Conservation (phyloP, 75 land plant genomes). For the Gnetum montanum region DNA sequence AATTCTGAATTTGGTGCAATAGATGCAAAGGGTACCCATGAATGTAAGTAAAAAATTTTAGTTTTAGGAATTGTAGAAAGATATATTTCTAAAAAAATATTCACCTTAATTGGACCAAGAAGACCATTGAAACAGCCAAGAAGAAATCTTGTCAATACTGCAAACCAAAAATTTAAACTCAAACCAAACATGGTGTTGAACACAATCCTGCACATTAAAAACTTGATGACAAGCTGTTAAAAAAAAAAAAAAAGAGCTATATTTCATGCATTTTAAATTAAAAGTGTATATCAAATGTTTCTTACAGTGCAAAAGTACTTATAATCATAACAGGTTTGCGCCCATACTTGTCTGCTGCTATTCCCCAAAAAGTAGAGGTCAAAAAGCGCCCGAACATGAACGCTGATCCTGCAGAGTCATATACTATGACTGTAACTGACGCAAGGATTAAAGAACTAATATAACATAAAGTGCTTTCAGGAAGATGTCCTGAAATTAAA, state of each 20-base stretch:
- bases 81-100: background rate
- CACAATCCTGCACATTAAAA: constrained; percentile 34
- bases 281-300: background rate
- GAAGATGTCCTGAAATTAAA: background rate
- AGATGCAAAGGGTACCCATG: background rate
- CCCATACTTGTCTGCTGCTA: constrained; percentile 47
- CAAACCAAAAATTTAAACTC: constrained; percentile 74
- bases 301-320: constrained; percentile 42
- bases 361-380: constrained; percentile 49
- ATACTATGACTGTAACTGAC: background rate
- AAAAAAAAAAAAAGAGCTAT: background rate
- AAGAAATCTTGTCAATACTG: constrained; percentile 51
- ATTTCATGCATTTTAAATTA: background rate
- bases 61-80: background rate
- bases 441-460: background rate
- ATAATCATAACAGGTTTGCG: constrained; percentile 48
- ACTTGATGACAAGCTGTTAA: background rate
- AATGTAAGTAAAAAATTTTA: too few relatives aligned
- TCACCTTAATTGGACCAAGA: constrained; percentile 71
- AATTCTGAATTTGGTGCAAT: background rate
- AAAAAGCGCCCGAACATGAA: constrained; percentile 45
- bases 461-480: background rate
- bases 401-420: constrained; percentile 19
- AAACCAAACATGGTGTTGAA: constrained; percentile 76
- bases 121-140: constrained; percentile 68